Conservation (phyloP, 306 rosid species). For the Corylus avellana region DNA sequence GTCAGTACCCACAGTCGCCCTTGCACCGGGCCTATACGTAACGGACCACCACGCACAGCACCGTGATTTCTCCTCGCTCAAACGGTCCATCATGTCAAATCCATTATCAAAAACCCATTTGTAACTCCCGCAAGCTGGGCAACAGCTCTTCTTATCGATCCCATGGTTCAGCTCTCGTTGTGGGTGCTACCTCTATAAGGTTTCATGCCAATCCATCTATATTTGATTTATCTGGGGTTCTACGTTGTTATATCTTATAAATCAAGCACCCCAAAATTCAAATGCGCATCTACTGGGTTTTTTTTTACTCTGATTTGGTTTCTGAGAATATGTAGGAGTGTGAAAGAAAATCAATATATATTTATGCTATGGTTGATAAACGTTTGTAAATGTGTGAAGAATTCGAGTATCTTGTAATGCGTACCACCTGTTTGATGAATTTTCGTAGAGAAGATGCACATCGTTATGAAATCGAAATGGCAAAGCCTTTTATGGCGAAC, state of each 20-base stretch:
- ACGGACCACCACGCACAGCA: too few species aligned
- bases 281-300: slow-evolving; percentile 1
- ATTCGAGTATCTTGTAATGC: slow-evolving; percentile 30
- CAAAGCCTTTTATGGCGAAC: slow-evolving; percentile 26
- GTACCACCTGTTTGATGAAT: slow-evolving; percentile 50
- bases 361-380: background rate
- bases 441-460: slow-evolving; percentile 43
- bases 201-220: slow-evolving; percentile 18
- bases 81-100: slow-evolving; percentile 30
- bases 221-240: background rate
- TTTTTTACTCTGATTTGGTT: background rate
- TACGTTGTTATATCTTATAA: background rate
- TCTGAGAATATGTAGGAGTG: background rate
- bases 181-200: slow-evolving; percentile 90
- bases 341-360: too few species aligned
- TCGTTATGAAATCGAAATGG: slow-evolving; percentile 35
- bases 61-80: too few species aligned
- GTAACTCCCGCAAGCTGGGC: slow-evolving; percentile 83
- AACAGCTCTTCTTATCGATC: slow-evolving; percentile 79
- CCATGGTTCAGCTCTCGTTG: slow-evolving; percentile 68
- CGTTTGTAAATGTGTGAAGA: background rate
- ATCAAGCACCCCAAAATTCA: background rate
- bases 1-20: too few species aligned
- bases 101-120: slow-evolving; percentile 79
- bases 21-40: too few species aligned